Percentiles rank a stretch among this genome's conserved stretches.
These are phyloP conservation scores for Fusarium circinatum DNA, from an alignment of 2,329 filamentous ascomycete genomes.

Conservation along the genomic window DNA sequence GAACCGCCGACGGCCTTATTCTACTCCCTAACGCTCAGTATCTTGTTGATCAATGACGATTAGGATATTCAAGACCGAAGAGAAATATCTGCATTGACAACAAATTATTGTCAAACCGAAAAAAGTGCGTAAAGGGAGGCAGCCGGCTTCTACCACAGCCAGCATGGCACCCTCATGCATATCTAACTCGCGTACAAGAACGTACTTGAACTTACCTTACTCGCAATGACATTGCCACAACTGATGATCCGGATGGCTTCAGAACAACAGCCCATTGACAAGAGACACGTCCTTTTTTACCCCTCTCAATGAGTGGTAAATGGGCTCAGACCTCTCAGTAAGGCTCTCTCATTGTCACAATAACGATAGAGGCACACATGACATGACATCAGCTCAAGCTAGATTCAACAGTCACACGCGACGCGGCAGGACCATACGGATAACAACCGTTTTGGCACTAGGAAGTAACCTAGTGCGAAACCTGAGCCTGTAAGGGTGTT, in stretches of 20 bases:
- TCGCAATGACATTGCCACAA: background rate
- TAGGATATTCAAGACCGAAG: slow-evolving; percentile 27
- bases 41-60: slow-evolving; percentile 3
- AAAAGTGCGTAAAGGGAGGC: background rate
- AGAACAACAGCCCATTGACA: slow-evolving; percentile 11
- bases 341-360: slow-evolving; percentile 12
- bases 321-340: slow-evolving; percentile 13
- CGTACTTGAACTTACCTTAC: background rate
- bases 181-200: slow-evolving; percentile 14
- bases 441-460: slow-evolving; percentile 19
- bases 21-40: slow-evolving; percentile 16
- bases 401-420: slow-evolving; percentile 19
- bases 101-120: background rate
- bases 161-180: background rate
- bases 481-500: slow-evolving; percentile 1
- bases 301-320: background rate
- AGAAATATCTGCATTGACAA: background rate
- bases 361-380: background rate
- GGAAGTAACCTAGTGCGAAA: slow-evolving; percentile 6
- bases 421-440: slow-evolving; percentile 21
- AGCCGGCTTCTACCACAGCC: background rate
- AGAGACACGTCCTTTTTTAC: slow-evolving; percentile 14
- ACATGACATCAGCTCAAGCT: slow-evolving; percentile 37
- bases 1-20: slow-evolving; percentile 15
- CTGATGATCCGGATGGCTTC: slow-evolving; percentile 12